Evolutionary conservation across 192 early-diverging fungal genomes (phyloP), one percentile per base, ranked within the genome.

Genomic region (Umbelopsis sp.): DNA sequence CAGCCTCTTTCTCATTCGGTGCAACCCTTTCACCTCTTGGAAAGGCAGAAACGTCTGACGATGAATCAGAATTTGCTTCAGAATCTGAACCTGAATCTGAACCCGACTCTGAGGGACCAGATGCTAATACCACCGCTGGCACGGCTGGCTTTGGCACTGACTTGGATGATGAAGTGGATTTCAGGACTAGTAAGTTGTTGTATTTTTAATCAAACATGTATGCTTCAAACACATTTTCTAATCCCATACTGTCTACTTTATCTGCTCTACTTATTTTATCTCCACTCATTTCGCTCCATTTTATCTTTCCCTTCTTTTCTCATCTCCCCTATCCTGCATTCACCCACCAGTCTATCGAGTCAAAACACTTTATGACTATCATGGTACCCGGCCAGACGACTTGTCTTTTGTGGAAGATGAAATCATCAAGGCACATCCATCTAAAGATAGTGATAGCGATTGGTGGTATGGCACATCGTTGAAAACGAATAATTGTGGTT

Each of bases 381-480:
- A 84, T 32, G 77, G 78, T 29, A 73, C 74, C 16, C 77, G 83
- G 32, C 80, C 79, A n/a, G 88, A 91, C 51, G 90, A 92, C 71
- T 71, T 92, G 20, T 56, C 68, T 21, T 71, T 92, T 45, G 62
- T 43, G 17, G 79, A 79, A 41, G 83, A 82, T 52, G 85, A 87
- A 38, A 75, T 84, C 6, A 17, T 91, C 34, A 80, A 82, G 20
- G 91, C 90, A 14, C 72, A 81, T 41, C 79, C 79, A 20, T 76
- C 79, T 5, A 82, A 87, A 74, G 77, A 81, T 49, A 89, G 85
- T 54, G 74, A 87, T 21, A 89, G 87, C 34, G 90, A 92, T 50
- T 92, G 91, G 91, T 81, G 89, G 66, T 89, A 80, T 80, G 89
- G 91, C 22, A 79, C 74, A 20, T 72, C 69, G 6, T 41, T 77